Percentiles rank a stretch among this genome's conserved stretches.
phyloP scores from a whole-genome alignment of 495 filamentous ascomycete species.

The Aspergillus carlsbadensis region DNA sequence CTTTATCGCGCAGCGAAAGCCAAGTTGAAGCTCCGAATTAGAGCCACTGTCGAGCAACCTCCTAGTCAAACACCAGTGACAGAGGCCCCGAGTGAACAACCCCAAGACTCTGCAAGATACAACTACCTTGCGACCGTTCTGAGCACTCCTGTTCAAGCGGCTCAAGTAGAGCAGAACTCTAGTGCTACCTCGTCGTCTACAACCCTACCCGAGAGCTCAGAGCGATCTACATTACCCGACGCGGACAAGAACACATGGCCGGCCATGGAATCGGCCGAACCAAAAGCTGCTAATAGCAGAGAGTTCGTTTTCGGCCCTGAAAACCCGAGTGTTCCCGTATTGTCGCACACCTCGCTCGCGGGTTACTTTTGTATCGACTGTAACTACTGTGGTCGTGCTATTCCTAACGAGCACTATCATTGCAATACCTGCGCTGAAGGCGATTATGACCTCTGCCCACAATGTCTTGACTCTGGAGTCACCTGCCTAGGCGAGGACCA shows the following conservation, averaged over 20 bases:
- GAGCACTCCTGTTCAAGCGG: conserved; percentile 31
- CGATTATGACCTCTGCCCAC: conserved; percentile 89
- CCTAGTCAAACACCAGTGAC: conserved; percentile 12
- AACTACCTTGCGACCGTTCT: conserved; percentile 47
- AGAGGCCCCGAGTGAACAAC: conserved; percentile 7
- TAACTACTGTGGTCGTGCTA: conserved; percentile 79
- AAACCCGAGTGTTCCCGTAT: conserved; percentile 26
- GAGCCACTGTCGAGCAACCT: conserved; percentile 51
- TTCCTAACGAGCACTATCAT: conserved; percentile 85
- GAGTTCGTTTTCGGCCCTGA: conserved; percentile 33
- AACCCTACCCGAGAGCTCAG: conserved; percentile 6
- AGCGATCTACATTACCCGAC: conserved; percentile 7
- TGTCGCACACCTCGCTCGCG: conserved; percentile 32
- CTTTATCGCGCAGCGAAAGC: conserved; percentile 96
- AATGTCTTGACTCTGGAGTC: conserved; percentile 71
- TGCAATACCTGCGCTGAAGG: conserved; percentile 90
- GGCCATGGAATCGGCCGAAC: conserved; percentile 1
- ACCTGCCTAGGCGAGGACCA: conserved; percentile 76
- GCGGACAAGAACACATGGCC: conserved; percentile 10
- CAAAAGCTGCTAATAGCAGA: conserved; percentile 29
- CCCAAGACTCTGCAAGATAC: conserved; percentile 27
- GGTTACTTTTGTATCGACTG: conserved; percentile 74
- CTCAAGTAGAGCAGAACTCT: conserved; percentile 13
- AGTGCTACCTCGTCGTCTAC: conserved; percentile 11
- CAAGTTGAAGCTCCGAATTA: conserved; percentile 94